Percentiles rank a stretch among this genome's conserved stretches.
Conservation (phyloP, 2,329 filamentous ascomycete species). For the Trichoderma guizhouense region DNA sequence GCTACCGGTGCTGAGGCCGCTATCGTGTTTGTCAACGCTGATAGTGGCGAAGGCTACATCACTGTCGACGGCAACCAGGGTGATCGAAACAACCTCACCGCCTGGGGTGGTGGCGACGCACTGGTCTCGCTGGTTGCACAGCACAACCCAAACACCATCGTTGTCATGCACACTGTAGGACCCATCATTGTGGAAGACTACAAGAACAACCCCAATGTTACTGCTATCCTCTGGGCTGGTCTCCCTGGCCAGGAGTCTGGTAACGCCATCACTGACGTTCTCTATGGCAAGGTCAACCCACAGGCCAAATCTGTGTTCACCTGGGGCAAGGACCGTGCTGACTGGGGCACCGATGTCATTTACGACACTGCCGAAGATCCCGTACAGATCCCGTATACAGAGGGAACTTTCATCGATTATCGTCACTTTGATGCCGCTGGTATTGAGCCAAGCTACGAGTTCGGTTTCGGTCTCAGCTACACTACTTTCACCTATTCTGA, state of each 20-base stretch:
- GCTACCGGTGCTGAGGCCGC: conserved; percentile 50
- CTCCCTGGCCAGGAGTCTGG: conserved; percentile 65
- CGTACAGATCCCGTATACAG: not conserved
- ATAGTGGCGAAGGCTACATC: conserved; percentile 74
- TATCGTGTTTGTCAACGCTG: conserved; percentile 79
- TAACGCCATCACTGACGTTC: conserved; percentile 50
- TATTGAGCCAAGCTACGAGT: not conserved
- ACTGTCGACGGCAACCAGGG: conserved; percentile 61
- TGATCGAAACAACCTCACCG: conserved; percentile 41
- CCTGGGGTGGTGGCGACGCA: conserved; percentile 48
- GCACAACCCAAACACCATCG: conserved; percentile 58
- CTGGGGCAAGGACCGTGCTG: not conserved
- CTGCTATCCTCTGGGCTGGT: conserved; percentile 60
- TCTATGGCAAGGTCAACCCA: conserved; percentile 51
- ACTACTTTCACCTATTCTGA: not conserved
- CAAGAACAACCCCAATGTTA: conserved; percentile 64
- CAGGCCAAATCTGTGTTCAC: not conserved
- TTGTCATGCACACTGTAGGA: conserved; percentile 61
- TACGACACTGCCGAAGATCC: not conserved
- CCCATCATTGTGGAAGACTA: conserved; percentile 60
- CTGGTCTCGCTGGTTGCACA: conserved; percentile 56
- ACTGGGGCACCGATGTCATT: not conserved
- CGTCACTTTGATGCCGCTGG: not conserved
- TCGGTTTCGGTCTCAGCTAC: not conserved
- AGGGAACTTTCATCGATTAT: not conserved